Conservation (phyloP, 495 filamentous ascomycete genomes). For the Neurospora sp. region DNA sequence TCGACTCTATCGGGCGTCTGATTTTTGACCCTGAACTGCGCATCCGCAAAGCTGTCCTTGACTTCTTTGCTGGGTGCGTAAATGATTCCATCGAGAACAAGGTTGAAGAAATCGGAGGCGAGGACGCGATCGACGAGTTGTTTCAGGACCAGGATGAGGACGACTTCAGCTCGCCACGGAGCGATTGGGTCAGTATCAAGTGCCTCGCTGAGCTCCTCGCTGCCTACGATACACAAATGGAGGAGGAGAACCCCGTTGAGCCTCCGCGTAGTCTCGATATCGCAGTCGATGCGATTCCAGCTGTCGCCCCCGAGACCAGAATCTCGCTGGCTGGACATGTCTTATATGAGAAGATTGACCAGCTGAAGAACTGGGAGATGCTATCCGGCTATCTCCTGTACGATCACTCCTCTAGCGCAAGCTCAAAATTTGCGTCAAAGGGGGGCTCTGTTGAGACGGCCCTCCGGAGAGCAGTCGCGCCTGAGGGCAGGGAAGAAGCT, state of each 20-base stretch:
- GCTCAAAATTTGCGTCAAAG: conserved; percentile 31
- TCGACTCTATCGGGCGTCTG: conserved; percentile 73
- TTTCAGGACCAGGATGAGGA: conserved; percentile 63
- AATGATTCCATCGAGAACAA: conserved; percentile 70
- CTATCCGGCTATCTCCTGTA: conserved; percentile 84
- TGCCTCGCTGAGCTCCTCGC: conserved; percentile 76
- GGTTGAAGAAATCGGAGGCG: conserved; percentile 71
- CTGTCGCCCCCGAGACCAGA: conserved; percentile 58
- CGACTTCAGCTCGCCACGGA: conserved; percentile 62
- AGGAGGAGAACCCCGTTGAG: conserved; percentile 33
- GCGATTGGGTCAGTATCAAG: conserved; percentile 85
- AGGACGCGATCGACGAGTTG: conserved; percentile 49
- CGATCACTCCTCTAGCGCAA: conserved; percentile 62
- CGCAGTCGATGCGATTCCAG: conserved; percentile 40
- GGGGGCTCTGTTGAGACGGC: conserved; percentile 37
- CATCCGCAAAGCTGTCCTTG: conserved; percentile 77
- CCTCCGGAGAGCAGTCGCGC: conserved; percentile 57
- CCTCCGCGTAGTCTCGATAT: conserved; percentile 34
- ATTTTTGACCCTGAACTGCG: conserved; percentile 79
- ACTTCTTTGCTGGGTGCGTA: conserved; percentile 80
- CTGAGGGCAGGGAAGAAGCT: conserved; percentile 67
- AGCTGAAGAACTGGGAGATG: conserved; percentile 77
- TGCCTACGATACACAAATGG: conserved; percentile 54
- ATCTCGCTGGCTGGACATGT: conserved; percentile 77
- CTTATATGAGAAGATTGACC: conserved; percentile 69